These are phyloP conservation scores for Pseudovirgaria hyperparasitica DNA, from an alignment of 2,329 filamentous ascomycete genomes.

Conservation along the genomic window DNA sequence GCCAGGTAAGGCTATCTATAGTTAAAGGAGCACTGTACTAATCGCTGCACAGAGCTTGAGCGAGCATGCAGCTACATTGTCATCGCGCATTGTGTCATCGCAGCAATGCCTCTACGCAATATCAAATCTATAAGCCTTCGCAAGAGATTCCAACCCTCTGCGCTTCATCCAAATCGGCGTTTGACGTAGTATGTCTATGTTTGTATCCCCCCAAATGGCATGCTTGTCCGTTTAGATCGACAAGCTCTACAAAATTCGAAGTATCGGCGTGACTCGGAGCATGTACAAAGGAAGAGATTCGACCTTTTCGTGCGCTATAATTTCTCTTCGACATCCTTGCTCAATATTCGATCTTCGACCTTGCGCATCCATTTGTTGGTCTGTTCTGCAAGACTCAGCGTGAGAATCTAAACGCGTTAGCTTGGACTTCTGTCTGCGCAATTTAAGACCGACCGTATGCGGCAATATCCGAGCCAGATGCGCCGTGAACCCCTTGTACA, in stretches of 20 bases:
- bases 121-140: too few species aligned
- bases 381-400: constrained; percentile 86
- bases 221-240: too few species aligned
- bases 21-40: too few species aligned
- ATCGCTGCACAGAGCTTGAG: too few species aligned
- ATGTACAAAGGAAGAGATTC: not conserved
- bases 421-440: constrained; percentile 2
- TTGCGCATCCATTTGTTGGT: constrained; percentile 85
- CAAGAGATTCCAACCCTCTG: too few species aligned
- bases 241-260: not conserved
- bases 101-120: too few species aligned
- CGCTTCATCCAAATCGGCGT: too few species aligned
- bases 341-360: constrained; percentile 51
- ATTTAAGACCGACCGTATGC: constrained; percentile 52
- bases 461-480: constrained; percentile 89
- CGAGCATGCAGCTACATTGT: too few species aligned
- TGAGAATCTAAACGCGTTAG: constrained; percentile 59
- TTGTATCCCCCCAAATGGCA: too few species aligned
- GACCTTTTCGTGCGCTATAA: constrained; percentile 28
- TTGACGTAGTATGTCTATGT: too few species aligned
- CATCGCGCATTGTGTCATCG: too few species aligned
- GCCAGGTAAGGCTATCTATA: too few species aligned
- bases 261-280: not conserved
- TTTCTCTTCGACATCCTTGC: constrained; percentile 32
- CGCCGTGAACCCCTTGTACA: constrained; percentile 96